Evolutionary conservation across 441 rosid species (phyloP).

Genomic region (Gossypium gossypioides): DNA sequence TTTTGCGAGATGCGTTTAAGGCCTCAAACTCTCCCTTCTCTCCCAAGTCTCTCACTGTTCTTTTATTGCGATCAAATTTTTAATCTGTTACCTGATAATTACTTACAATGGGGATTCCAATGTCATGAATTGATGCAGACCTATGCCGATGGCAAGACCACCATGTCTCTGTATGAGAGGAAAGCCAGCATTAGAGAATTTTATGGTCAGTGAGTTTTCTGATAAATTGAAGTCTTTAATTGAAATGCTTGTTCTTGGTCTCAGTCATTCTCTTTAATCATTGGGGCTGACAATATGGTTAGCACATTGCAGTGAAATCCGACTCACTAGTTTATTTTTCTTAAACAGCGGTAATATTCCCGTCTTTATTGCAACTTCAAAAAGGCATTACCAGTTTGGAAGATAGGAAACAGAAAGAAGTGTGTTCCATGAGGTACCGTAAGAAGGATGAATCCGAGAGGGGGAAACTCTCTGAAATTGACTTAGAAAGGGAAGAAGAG

Average conservation of each 20-base stretch:
- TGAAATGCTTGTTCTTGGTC: neutral
- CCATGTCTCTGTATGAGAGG: slow-evolving; percentile 77
- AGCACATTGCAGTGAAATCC: neutral
- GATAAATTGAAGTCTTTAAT: neutral
- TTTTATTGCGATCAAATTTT: neutral
- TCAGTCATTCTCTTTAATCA: neutral
- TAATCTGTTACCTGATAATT: neutral
- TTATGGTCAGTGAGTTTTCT: slow-evolving; percentile 42
- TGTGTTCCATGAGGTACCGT: slow-evolving; percentile 39
- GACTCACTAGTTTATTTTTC: slow-evolving; percentile 10
- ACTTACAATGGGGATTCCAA: slow-evolving; percentile 8
- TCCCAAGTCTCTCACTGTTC: neutral
- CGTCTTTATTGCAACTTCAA: slow-evolving; percentile 70
- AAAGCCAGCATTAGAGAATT: slow-evolving; percentile 74
- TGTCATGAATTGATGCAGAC: slow-evolving; percentile 44
- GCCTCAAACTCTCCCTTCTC: neutral
- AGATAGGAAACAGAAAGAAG: slow-evolving; percentile 61
- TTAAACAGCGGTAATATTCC: slow-evolving; percentile 64
- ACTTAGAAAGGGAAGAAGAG: slow-evolving; percentile 70
- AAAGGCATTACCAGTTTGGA: slow-evolving; percentile 66
- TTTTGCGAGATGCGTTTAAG: neutral
- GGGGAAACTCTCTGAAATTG: slow-evolving; percentile 44
- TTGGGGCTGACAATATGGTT: neutral
- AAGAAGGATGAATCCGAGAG: slow-evolving; percentile 40
- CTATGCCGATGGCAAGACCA: slow-evolving; percentile 74